Conservation (phyloP, 2,329 filamentous ascomycete species). For the Chaetoscypha palmicola region DNA sequence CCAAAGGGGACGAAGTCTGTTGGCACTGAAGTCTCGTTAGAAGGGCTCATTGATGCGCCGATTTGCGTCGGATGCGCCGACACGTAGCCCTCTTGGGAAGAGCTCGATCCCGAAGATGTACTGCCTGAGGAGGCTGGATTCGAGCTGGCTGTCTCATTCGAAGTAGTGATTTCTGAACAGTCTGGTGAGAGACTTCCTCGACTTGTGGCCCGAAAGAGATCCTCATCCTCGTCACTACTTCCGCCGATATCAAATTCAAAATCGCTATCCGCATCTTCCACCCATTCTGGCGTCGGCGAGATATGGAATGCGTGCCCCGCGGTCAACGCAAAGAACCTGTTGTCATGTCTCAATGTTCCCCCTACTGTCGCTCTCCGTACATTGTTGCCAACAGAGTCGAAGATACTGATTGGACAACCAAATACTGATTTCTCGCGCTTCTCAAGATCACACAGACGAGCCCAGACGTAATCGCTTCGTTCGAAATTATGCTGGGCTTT, state of each 20-base stretch:
- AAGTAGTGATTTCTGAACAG: too few relatives aligned
- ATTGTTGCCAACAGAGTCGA: background rate
- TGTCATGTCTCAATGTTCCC: background rate
- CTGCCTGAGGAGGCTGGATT: background rate
- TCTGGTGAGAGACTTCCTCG: background rate
- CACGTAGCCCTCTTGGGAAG: background rate
- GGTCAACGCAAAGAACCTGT: background rate
- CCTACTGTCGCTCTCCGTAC: background rate
- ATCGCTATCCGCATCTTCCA: background rate
- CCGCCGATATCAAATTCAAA: background rate
- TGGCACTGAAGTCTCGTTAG: background rate
- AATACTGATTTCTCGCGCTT: too few relatives aligned
- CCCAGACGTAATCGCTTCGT: background rate
- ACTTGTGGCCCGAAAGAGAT: background rate
- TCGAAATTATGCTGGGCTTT: background rate
- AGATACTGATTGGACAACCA: background rate
- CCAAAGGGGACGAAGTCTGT: background rate
- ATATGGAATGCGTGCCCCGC: background rate
- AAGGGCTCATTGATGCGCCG: background rate
- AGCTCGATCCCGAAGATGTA: background rate
- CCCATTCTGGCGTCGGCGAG: background rate
- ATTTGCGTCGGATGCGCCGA: background rate
- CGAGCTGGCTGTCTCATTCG: background rate
- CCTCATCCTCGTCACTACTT: background rate
- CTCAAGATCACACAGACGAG: too few relatives aligned